Conservation (phyloP, 2,329 filamentous ascomycete genomes). For the Microdochium bolleyi region DNA sequence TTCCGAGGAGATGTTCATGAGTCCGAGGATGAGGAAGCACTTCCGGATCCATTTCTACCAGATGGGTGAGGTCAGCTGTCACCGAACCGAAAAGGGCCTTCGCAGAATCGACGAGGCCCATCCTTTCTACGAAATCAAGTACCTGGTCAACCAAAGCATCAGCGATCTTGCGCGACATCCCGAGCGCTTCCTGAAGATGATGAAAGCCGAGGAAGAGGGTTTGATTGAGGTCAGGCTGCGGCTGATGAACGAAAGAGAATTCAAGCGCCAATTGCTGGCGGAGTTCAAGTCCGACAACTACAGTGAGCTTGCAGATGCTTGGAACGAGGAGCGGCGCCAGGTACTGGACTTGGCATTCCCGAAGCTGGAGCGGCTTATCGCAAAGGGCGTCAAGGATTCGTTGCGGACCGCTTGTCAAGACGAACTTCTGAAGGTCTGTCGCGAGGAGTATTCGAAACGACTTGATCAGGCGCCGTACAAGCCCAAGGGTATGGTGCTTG, state of each 20-base stretch:
- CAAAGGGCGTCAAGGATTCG: slow-evolving; percentile 90
- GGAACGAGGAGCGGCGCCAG: slow-evolving; percentile 83
- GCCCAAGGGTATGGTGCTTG: slow-evolving; percentile 83
- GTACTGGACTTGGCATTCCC: slow-evolving; percentile 73
- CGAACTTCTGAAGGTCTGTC: slow-evolving; percentile 77
- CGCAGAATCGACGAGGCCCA: slow-evolving; percentile 92
- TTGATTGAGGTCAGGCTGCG: slow-evolving; percentile 77
- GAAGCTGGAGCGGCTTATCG: slow-evolving; percentile 76
- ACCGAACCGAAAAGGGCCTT: slow-evolving; percentile 87
- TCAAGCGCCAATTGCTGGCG: slow-evolving; percentile 67
- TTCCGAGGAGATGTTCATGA: slow-evolving; percentile 81
- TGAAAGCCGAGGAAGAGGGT: slow-evolving; percentile 92
- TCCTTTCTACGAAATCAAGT: slow-evolving; percentile 97
- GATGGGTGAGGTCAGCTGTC: slow-evolving; percentile 77
- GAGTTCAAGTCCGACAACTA: slow-evolving; percentile 94
- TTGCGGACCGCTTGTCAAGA: slow-evolving; percentile 92
- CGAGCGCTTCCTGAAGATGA: slow-evolving; percentile 91
- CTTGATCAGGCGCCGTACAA: slow-evolving; percentile 96
- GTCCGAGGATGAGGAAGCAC: slow-evolving; percentile 81
- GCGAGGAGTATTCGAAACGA: slow-evolving; percentile 81
- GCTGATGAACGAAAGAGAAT: slow-evolving; percentile 67
- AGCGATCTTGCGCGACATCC: slow-evolving; percentile 73
- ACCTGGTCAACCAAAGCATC: slow-evolving; percentile 83
- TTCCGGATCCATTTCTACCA: slow-evolving; percentile 79
- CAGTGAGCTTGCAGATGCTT: slow-evolving; percentile 88